These are phyloP conservation scores for Fusarium sp. DNA, from an alignment of 2,329 filamentous ascomycete genomes.

Conservation along the genomic window DNA sequence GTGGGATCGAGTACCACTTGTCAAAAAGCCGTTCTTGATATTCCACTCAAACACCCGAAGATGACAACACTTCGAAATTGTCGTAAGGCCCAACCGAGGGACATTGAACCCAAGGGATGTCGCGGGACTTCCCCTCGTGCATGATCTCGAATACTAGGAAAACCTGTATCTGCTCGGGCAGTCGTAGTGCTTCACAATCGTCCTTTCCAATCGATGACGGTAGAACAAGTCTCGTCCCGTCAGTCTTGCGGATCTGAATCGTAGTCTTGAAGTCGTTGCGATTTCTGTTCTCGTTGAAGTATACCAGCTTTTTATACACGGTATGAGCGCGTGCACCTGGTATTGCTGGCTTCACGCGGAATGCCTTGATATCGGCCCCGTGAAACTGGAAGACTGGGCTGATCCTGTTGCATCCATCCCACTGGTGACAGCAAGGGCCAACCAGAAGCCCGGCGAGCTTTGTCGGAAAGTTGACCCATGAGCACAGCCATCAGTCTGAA, in stretches of 20 bases:
- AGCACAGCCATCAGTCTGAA: constrained; percentile 61
- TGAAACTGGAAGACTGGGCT: too few relatives aligned
- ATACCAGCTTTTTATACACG: too few relatives aligned
- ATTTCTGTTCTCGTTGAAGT: not conserved
- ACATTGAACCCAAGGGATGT: not conserved
- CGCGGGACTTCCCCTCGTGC: rapidly evolving
- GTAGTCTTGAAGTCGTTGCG: not conserved
- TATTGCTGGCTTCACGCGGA: too few relatives aligned
- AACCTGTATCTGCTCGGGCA: rapidly evolving
- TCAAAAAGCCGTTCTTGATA: rapidly evolving
- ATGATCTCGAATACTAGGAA: not conserved
- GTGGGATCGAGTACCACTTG: not conserved
- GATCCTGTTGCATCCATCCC: too few relatives aligned
- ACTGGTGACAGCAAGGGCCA: too few relatives aligned
- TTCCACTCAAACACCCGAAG: not conserved
- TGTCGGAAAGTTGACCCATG: too few relatives aligned
- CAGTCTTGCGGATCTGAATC: too few relatives aligned
- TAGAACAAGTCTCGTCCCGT: rapidly evolving
- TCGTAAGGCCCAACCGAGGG: not conserved
- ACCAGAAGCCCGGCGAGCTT: too few relatives aligned
- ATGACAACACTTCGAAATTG: too few relatives aligned
- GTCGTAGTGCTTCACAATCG: not conserved
- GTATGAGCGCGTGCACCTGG: too few relatives aligned
- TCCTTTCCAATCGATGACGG: rapidly evolving
- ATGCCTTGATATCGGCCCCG: too few relatives aligned